Conservation (phyloP, 352 stramenopile species). For the Phytopythium ostracodes region DNA sequence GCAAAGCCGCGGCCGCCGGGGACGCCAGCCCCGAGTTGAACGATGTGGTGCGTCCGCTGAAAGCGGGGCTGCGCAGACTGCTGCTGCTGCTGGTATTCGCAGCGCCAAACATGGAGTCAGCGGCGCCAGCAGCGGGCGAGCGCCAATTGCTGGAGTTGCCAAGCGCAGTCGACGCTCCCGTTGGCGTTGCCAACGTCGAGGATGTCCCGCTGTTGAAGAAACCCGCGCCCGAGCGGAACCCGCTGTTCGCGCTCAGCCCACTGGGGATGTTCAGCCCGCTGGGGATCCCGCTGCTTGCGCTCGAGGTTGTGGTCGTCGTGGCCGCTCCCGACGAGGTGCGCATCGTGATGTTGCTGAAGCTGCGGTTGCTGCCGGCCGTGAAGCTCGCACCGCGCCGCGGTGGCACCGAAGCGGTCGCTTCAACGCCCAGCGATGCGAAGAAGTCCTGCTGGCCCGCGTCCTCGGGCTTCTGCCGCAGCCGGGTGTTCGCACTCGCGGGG, state of each 20-base stretch:
- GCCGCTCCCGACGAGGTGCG: neutral
- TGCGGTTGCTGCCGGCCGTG: slow-evolving; percentile 26
- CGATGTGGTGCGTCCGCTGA: neutral
- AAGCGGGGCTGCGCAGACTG: slow-evolving; percentile 7
- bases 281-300: neutral
- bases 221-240: slow-evolving; percentile 10
- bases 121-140: slow-evolving; percentile 1
- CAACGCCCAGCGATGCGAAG: slow-evolving; percentile 50
- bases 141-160: slow-evolving; percentile 4
- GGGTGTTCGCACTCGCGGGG: slow-evolving; percentile 51
- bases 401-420: slow-evolving; percentile 15
- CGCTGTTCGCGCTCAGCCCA: neutral
- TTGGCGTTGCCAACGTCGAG: slow-evolving; percentile 12
- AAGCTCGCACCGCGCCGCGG: slow-evolving; percentile 19
- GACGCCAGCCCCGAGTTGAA: slow-evolving; percentile 7
- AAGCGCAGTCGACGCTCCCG: slow-evolving; percentile 10
- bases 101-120: slow-evolving; percentile 7
- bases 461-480: slow-evolving; percentile 54
- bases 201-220: slow-evolving; percentile 20
- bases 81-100: neutral
- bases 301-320: neutral
- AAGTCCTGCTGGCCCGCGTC: slow-evolving; percentile 37
- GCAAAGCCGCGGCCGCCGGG: neutral
- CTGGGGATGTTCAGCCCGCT: neutral
- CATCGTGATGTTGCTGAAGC: slow-evolving; percentile 26